Evolutionary conservation across 345 rosid species (phyloP).

Genomic region (Eucalyptus paniculata): DNA sequence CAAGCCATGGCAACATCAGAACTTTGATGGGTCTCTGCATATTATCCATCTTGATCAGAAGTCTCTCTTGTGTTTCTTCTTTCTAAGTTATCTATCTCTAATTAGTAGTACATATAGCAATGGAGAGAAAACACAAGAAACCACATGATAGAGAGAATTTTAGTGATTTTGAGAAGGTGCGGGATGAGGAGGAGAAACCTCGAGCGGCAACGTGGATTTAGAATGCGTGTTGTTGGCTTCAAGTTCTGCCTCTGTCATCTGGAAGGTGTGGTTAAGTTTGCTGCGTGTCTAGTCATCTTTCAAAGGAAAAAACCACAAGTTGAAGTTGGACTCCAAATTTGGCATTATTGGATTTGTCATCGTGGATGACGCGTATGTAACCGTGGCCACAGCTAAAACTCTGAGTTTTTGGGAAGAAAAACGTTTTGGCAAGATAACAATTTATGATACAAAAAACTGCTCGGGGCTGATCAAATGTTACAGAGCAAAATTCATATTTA

Average conservation of each 20-base stretch:
- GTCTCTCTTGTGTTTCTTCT: neutral
- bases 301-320: neutral
- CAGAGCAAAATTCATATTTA: neutral
- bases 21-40: neutral
- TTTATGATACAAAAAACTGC: neutral
- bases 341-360: neutral
- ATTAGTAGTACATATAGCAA: neutral
- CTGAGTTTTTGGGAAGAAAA: neutral
- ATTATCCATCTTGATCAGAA: neutral
- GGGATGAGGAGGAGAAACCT: neutral
- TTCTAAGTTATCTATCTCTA: neutral
- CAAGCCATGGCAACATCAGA: slow-evolving; percentile 28
- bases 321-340: neutral
- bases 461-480: neutral
- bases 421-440: neutral
- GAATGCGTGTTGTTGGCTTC: neutral
- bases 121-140: neutral
- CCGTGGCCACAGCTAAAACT: neutral
- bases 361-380: neutral
- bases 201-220: neutral
- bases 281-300: neutral
- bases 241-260: neutral
- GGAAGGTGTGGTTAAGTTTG: neutral
- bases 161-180: neutral
- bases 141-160: neutral